Percentiles rank a stretch among this genome's conserved stretches.
These are phyloP conservation scores for Ilyonectria sp. DNA, from an alignment of 2,329 filamentous ascomycete genomes.

Conservation along the genomic window DNA sequence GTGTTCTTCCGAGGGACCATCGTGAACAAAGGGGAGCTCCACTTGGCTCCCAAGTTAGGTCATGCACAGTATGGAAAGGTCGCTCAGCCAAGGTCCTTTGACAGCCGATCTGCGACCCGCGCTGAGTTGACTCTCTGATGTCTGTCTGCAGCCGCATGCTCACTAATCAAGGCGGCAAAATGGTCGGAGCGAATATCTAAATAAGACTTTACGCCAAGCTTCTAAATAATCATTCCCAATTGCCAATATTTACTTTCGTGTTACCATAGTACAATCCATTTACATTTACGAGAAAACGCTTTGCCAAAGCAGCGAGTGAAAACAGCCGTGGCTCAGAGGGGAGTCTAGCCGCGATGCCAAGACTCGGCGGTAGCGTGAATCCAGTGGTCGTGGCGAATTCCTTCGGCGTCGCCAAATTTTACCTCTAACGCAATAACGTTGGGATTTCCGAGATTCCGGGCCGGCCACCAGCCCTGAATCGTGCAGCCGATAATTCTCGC, in stretches of 20 bases:
- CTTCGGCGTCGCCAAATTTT: constrained; percentile 9
- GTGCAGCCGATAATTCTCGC: constrained; percentile 2
- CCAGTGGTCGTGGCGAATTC: constrained; percentile 15
- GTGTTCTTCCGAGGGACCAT: constrained; percentile 25
- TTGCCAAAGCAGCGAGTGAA: background rate
- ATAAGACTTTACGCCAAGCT: too few relatives aligned
- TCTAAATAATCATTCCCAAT: too few relatives aligned
- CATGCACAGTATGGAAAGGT: background rate
- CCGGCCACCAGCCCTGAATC: constrained; percentile 18
- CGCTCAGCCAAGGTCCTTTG: background rate
- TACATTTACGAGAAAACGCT: too few relatives aligned
- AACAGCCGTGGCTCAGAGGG: background rate
- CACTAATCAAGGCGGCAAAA: constrained; percentile 7
- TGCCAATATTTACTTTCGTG: too few relatives aligned
- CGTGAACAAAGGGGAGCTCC: constrained; percentile 25
- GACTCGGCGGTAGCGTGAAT: constrained; percentile 10
- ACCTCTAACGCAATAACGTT: constrained; percentile 17
- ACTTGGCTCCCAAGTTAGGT: constrained; percentile 12
- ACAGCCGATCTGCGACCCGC: constrained; percentile 19
- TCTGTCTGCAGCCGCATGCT: constrained; percentile 18
- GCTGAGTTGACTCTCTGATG: constrained; percentile 17
- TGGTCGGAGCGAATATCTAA: background rate
- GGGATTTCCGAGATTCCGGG: constrained; percentile 21
- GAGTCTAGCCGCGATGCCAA: constrained; percentile 15
- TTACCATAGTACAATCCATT: too few relatives aligned